These are phyloP conservation scores for Sporisorium graminicola DNA, from an alignment of 1,284 basidiomycete species.

Conservation along the genomic window DNA sequence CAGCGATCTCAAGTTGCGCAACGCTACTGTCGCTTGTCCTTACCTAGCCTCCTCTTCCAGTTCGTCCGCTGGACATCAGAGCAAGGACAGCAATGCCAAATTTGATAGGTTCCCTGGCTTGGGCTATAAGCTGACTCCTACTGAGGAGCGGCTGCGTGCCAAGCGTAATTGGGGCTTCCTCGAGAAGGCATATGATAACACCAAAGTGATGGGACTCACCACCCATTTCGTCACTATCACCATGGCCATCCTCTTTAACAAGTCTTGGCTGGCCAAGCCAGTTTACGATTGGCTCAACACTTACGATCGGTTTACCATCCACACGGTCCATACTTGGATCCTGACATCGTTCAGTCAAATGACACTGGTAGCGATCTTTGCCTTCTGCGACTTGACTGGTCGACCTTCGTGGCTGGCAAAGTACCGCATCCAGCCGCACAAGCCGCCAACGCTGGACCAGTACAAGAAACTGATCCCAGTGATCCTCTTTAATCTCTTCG, in stretches of 20 bases:
- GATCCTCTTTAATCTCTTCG: slow-evolving; percentile 2
- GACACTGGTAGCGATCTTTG: slow-evolving; percentile 5
- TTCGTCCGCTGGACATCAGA: too few relatives aligned
- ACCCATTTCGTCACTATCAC: slow-evolving; percentile 9
- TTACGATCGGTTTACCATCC: slow-evolving; percentile 10
- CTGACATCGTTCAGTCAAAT: slow-evolving; percentile 2
- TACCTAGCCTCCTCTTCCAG: too few relatives aligned
- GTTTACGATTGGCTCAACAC: slow-evolving; percentile 13
- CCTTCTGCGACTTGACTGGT: slow-evolving; percentile 4
- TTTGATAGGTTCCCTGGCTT: neutral
- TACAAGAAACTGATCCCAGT: slow-evolving; percentile 8
- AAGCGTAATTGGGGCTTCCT: slow-evolving; percentile 17
- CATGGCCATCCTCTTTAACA: slow-evolving; percentile 18
- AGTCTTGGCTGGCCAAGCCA: slow-evolving; percentile 10
- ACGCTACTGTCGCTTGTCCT: slow-evolving; percentile 1
- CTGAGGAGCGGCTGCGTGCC: slow-evolving; percentile 9
- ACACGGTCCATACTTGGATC: slow-evolving; percentile 12
- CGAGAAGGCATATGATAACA: slow-evolving; percentile 6
- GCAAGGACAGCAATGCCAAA: neutral
- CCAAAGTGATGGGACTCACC: slow-evolving; percentile 12
- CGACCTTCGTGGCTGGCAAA: slow-evolving; percentile 8
- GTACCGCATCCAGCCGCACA: slow-evolving; percentile 8
- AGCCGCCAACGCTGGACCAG: slow-evolving; percentile 1
- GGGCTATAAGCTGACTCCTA: slow-evolving; percentile 7
- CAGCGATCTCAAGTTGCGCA: slow-evolving; percentile 11